Conservation (phyloP, 345 rosid genomes). For the Rhizophora apiculata region DNA sequence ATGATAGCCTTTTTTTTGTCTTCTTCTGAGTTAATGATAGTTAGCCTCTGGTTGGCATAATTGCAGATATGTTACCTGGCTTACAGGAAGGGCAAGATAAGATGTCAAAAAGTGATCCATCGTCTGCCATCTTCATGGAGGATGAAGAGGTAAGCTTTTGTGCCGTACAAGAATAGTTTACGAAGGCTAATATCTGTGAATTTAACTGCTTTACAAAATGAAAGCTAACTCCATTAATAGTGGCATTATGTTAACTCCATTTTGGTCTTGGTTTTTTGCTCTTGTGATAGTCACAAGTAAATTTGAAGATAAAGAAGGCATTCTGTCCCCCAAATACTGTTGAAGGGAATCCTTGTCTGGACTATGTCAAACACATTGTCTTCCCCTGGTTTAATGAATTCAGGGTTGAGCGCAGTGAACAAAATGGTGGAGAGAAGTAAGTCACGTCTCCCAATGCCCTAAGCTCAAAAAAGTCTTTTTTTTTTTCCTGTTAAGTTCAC, state of each 20-base stretch:
- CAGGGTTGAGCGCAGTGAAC: conserved; percentile 54
- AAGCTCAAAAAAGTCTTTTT: background rate
- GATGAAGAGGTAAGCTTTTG: conserved; percentile 63
- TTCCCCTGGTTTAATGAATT: conserved; percentile 78
- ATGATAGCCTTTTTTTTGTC: background rate
- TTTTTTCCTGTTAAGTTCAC: background rate
- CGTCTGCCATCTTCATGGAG: conserved; percentile 87
- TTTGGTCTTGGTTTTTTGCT: conserved; percentile 1
- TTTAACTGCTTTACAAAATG: background rate
- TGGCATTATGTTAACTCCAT: background rate
- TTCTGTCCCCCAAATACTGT: conserved; percentile 74
- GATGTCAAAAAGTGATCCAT: conserved; percentile 88
- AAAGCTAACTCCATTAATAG: background rate
- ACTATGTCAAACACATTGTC: conserved; percentile 62
- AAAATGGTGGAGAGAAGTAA: conserved; percentile 80
- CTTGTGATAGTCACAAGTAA: conserved; percentile 64
- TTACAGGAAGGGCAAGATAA: conserved; percentile 88
- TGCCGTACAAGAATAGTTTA: background rate
- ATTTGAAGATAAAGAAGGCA: conserved; percentile 80
- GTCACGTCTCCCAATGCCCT: conserved; percentile 15
- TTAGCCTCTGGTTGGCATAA: conserved; percentile 10
- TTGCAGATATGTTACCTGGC: conserved; percentile 91
- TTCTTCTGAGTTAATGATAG: conserved; percentile 1
- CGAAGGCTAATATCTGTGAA: background rate
- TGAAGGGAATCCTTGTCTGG: conserved; percentile 78